Percentiles rank a stretch among this genome's conserved stretches.
These are phyloP conservation scores for Phytophthora pistaciae DNA, from an alignment of 352 stramenopile genomes.

Conservation along the genomic window DNA sequence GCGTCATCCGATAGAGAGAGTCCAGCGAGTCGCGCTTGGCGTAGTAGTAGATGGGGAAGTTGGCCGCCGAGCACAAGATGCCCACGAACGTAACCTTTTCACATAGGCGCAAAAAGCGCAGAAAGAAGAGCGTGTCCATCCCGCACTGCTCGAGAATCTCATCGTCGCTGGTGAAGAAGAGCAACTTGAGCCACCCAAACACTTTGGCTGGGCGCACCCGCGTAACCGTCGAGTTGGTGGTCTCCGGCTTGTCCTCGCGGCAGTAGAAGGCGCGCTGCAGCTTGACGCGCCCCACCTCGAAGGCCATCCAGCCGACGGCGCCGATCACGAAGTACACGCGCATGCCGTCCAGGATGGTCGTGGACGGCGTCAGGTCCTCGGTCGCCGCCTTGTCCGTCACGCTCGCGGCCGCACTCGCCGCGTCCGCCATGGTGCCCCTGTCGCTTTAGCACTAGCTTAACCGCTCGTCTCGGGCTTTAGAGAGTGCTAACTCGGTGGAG, in stretches of 20 bases:
- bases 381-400: constrained; percentile 42
- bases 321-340: constrained; percentile 76
- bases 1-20: constrained; percentile 69
- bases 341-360: constrained; percentile 74
- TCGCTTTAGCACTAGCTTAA: not conserved
- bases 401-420: constrained; percentile 34
- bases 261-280: constrained; percentile 77
- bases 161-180: constrained; percentile 75
- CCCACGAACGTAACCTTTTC: constrained; percentile 74
- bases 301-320: constrained; percentile 67
- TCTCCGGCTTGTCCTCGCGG: constrained; percentile 71
- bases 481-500: not conserved
- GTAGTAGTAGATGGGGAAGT: constrained; percentile 88
- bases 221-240: constrained; percentile 52
- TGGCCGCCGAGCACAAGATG: constrained; percentile 63
- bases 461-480: not conserved
- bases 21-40: constrained; percentile 42
- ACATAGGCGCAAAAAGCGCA: constrained; percentile 77
- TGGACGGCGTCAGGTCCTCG: constrained; percentile 68
- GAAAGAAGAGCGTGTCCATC: constrained; percentile 84
- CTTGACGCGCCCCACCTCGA: constrained; percentile 70
- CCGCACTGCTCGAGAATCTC: constrained; percentile 73
- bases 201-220: constrained; percentile 40
- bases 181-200: constrained; percentile 64
- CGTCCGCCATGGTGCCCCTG: constrained; percentile 33